Evolutionary conservation across 352 stramenopile genomes (phyloP), one percentile per base, ranked within the genome.

Genomic region (Thalassiosira hispida): DNA sequence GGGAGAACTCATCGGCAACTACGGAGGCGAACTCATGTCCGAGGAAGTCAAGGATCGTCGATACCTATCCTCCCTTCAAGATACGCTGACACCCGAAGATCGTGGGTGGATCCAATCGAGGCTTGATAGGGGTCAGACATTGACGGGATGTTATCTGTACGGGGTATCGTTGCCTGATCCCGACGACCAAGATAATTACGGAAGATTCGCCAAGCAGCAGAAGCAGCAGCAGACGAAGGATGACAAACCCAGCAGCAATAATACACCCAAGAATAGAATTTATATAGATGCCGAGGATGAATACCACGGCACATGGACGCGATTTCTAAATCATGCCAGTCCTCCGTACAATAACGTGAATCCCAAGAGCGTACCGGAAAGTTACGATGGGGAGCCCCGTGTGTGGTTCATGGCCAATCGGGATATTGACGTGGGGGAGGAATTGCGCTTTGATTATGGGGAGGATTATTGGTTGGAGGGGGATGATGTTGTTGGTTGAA

Each of bases 401-500:
- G 81, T 91, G 2, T 91, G 85, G 84, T 91, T 91, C 66, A 65
- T 87, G 20, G 61, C 84, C 0, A 79, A 78, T 14, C 60, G 81
- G 11, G 67, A 86, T 61, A 89, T 91, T 55, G 59, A 68, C 27
- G 33, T 44, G 35, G 84, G 84, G 12, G 84, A 91, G 56, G 84
- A 91, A 44, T 59, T 91, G 16, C 79, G 53, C 35, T 89, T 89
- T 59, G 81, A 91, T 79, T 91, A 91, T 66, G 84, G 84, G 1
- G 84, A 91, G 29, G 71, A 84, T 23, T 91, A 91, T 73, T 91
- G 84, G 84, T 23, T 81, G 12, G 72, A 80, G n/a, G 75, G 68
- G 8, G 75, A 83, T 47, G 60, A 83, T 52, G 68, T 83, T 5
- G 63, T 79, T n/a, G n/a, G n/a, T n/a, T n/a, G n/a, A n/a, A n/a